These are phyloP conservation scores for Macrophomina phaseolina DNA, from an alignment of 2,329 filamentous ascomycete genomes.

Conservation along the genomic window DNA sequence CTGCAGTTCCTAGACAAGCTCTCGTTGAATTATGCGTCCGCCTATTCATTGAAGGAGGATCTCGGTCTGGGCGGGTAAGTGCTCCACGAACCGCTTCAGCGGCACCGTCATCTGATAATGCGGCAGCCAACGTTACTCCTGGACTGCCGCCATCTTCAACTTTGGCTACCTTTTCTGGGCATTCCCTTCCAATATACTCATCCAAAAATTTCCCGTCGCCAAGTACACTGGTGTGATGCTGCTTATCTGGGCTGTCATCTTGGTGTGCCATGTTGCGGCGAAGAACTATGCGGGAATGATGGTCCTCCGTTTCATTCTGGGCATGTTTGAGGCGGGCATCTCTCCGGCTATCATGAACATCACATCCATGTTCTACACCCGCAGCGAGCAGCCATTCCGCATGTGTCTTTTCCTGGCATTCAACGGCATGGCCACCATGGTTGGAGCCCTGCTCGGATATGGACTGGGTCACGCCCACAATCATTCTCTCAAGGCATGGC, in stretches of 20 bases:
- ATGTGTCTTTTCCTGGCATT: slow-evolving; percentile 52
- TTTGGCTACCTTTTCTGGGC: slow-evolving; percentile 53
- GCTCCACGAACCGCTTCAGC: no score
- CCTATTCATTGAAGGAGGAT: slow-evolving; percentile 45
- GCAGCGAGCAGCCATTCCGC: slow-evolving; percentile 49
- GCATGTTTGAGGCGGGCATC: slow-evolving; percentile 46
- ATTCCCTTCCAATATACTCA: slow-evolving; percentile 46
- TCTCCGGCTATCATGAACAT: slow-evolving; percentile 46
- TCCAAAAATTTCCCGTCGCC: slow-evolving; percentile 44
- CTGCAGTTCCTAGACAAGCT: slow-evolving; percentile 56
- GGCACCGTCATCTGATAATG: slow-evolving; percentile 8
- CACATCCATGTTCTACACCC: slow-evolving; percentile 45
- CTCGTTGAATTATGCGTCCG: slow-evolving; percentile 49
- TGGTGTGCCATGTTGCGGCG: slow-evolving; percentile 49
- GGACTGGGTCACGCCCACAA: slow-evolving; percentile 41
- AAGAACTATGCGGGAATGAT: slow-evolving; percentile 46
- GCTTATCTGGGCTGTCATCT: slow-evolving; percentile 52
- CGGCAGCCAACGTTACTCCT: slow-evolving; percentile 46
- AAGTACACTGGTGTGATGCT: slow-evolving; percentile 47
- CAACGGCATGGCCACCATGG: slow-evolving; percentile 47
- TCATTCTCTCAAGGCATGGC: slow-evolving; percentile 39
- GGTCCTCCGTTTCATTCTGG: slow-evolving; percentile 41
- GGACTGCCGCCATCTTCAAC: slow-evolving; percentile 52
- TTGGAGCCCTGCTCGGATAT: slow-evolving; percentile 44
- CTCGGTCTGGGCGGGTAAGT: slow-evolving; percentile 32